phyloP scores from a whole-genome alignment of 208 protist species.

The Acanthamoeba castellanii region DNA sequence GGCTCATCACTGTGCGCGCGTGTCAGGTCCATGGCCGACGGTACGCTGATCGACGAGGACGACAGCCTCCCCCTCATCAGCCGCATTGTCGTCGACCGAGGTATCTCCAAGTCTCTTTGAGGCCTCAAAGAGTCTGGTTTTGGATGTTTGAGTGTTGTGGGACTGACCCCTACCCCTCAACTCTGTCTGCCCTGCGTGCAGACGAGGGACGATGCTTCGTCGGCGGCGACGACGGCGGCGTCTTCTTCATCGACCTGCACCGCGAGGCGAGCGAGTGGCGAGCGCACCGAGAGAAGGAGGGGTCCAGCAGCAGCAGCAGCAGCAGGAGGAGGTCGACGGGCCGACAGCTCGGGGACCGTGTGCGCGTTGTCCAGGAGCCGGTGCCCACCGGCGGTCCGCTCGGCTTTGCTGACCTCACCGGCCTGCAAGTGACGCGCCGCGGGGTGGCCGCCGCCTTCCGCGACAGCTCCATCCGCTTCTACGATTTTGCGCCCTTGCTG shows the following conservation, averaged over 20 bases:
- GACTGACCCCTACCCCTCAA: too few species aligned
- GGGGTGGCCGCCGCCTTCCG: conserved; percentile 9
- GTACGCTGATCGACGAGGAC: not conserved
- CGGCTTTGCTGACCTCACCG: not conserved
- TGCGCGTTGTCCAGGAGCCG: not conserved
- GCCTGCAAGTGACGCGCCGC: not conserved
- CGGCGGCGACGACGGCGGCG: not conserved
- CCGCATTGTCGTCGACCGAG: not conserved
- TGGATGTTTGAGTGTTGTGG: too few species aligned
- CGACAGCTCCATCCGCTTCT: conserved; percentile 4
- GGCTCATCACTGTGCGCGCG: too few species aligned
- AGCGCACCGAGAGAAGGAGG: not conserved
- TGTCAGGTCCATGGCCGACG: not conserved
- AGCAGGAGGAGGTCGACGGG: not conserved
- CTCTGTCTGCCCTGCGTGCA: not conserved
- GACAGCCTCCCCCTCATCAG: not conserved
- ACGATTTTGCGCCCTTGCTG: not conserved
- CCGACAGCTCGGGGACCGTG: not conserved
- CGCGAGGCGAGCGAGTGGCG: not conserved
- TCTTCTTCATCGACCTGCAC: conserved; percentile 9
- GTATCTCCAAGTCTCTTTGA: not conserved
- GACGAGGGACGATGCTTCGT: not conserved
- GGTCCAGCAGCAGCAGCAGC: not conserved
- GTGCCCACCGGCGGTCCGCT: not conserved
- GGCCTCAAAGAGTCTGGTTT: too few species aligned